phyloP scores from a whole-genome alignment of 352 stramenopile genomes.

The Globisporangium spinosum region DNA sequence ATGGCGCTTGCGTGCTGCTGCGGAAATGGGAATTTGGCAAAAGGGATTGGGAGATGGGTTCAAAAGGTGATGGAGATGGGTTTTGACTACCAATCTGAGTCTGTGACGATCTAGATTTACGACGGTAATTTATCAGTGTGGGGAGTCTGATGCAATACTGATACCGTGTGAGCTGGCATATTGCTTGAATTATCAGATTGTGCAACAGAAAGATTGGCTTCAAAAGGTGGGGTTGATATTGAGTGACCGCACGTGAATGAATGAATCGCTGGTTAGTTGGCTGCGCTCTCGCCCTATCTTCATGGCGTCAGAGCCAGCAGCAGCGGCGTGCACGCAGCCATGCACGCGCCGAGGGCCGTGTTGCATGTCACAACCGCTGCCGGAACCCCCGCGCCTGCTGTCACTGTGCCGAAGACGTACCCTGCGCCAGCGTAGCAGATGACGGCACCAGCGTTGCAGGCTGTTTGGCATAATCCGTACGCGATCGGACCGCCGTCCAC shows the following conservation, averaged over 20 bases:
- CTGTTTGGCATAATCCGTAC: conserved; percentile 37
- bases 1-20: too few relatives aligned
- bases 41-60: too few relatives aligned
- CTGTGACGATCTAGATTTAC: background rate
- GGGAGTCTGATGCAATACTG: background rate
- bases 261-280: background rate
- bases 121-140: conserved; percentile 3
- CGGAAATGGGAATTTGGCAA: too few relatives aligned
- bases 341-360: conserved; percentile 28
- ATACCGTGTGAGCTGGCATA: background rate
- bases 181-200: background rate
- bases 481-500: conserved; percentile 21
- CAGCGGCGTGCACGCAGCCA: conserved; percentile 28
- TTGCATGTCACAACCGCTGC: conserved; percentile 28
- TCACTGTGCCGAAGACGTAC: conserved; percentile 35
- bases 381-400: conserved; percentile 14
- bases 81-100: background rate
- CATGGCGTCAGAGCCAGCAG: conserved; percentile 6
- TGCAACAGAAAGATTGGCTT: background rate
- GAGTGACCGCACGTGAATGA: background rate
- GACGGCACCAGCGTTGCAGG: conserved; percentile 35
- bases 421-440: conserved; percentile 34
- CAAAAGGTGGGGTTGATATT: background rate
- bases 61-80: background rate
- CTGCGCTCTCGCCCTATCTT: background rate